Base-by-base conservation (phyloP, 164 flowering plant genomes). In the Vitis cinerea region DNA sequence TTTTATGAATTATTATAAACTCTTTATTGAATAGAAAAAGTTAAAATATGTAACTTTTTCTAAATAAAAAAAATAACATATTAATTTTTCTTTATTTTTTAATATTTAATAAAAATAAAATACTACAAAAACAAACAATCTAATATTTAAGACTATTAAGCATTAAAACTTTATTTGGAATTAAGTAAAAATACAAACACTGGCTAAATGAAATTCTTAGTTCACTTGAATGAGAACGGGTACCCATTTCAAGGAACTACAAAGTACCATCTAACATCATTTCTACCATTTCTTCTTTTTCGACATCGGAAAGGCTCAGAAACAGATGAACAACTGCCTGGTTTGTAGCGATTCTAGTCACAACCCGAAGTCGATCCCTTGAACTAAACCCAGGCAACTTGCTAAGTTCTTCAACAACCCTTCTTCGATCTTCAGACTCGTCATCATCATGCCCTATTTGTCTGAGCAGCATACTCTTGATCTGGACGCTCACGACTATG, bases 191-290 rank as follows among this genome's bases (percentile, higher is more conserved):
- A 19, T 0, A 19, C 1, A 19, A 19, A 19, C 23, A 19, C 23
- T 0, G 1, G 0, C 1, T 19, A 23, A 23, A 0, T 1, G 0
- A 23, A 0, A 23, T 23, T 23, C 27, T 23, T 23, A 23, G 2
- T 23, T 23, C 27, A 23, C 27, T 23, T 1, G 27, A 23, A 23
- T 1, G 27, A 23, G 0, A 23, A 23, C 27, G 27, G 27, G 27
- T 23, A 23, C 27, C 27, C 27, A 23, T 23, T 23, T 23, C 27
- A 23, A 23, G 0, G 27, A 23, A 23, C 27, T 23, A 23, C 27
- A 50, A 50, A 50, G 51, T 8, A 50, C 57, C 57, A 54, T 54
- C 57, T 12, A 54, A 16, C 15, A 44, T 47, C 52, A 62, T 9
- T 15, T 16, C 29, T 7, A 57, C 27, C 60, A 23, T 8, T 9